phyloP scores from a whole-genome alignment of 2,329 filamentous ascomycete species.

The Zymoseptoria pseudotritici region DNA sequence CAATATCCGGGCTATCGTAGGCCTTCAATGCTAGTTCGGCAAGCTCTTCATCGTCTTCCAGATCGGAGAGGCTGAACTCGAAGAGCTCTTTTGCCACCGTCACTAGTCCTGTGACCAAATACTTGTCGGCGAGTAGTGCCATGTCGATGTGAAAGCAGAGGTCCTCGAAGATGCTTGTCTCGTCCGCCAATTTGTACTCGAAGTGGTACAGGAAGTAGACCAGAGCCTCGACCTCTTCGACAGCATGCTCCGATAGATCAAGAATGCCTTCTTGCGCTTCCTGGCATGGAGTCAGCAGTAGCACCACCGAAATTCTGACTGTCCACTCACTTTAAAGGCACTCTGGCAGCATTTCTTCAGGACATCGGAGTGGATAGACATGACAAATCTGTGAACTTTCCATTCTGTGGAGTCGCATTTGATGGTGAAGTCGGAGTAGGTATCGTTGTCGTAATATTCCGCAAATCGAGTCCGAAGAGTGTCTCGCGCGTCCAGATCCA shows the following conservation, averaged over 20 bases:
- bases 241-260: not conserved
- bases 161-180: not conserved
- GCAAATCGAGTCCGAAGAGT: not conserved
- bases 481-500: not conserved
- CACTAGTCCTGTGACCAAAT: conserved; percentile 4
- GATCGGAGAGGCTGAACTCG: not conserved
- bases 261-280: not conserved
- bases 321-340: not conserved
- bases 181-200: not conserved
- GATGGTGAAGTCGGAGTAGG: not conserved
- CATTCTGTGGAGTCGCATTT: not conserved
- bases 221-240: not conserved
- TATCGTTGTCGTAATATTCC: not conserved
- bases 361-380: not conserved
- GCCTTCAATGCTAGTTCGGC: not conserved
- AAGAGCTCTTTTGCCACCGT: not conserved
- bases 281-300: not conserved
- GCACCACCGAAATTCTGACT: not conserved
- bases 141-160: not conserved
- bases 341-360: not conserved
- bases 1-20: not conserved
- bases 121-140: conserved; percentile 10
- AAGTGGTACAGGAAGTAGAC: not conserved
- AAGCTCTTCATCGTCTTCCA: not conserved
- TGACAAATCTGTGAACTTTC: not conserved